These are phyloP conservation scores for Trichoderma sp. DNA, from an alignment of 2,329 filamentous ascomycete species.

Conservation along the genomic window DNA sequence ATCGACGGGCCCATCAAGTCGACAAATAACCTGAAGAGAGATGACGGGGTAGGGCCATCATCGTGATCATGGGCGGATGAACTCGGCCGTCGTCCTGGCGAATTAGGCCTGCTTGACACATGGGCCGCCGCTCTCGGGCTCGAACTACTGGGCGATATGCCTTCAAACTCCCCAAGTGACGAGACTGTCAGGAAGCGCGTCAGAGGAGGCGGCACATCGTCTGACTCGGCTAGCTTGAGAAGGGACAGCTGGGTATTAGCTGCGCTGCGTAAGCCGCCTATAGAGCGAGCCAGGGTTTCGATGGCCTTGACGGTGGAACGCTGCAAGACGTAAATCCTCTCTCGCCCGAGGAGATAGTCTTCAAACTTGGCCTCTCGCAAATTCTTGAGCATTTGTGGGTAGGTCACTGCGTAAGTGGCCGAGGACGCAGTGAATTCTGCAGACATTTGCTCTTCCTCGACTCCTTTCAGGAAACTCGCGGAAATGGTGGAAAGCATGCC, in stretches of 20 bases:
- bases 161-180: constrained; percentile 9
- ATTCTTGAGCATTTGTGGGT: constrained; percentile 67
- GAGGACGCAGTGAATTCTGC: constrained; percentile 61
- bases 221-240: constrained; percentile 57
- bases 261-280: constrained; percentile 83
- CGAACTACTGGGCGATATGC: background rate
- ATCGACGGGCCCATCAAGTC: constrained; percentile 82
- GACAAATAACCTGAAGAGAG: constrained; percentile 83
- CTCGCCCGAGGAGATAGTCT: constrained; percentile 75
- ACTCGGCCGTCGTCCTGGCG: background rate
- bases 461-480: constrained; percentile 76
- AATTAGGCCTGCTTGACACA: background rate
- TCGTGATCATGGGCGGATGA: constrained; percentile 15
- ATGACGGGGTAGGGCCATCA: constrained; percentile 59
- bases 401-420: constrained; percentile 60
- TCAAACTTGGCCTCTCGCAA: constrained; percentile 82
- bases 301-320: constrained; percentile 76
- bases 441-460: constrained; percentile 68
- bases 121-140: background rate
- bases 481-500: constrained; percentile 79
- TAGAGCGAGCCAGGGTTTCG: constrained; percentile 77
- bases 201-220: background rate
- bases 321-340: constrained; percentile 73
- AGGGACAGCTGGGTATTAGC: constrained; percentile 83
- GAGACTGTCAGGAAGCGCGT: constrained; percentile 8